Base-by-base conservation (phyloP, 106 monocot genomes). In the Dioscorea alata region DNA sequence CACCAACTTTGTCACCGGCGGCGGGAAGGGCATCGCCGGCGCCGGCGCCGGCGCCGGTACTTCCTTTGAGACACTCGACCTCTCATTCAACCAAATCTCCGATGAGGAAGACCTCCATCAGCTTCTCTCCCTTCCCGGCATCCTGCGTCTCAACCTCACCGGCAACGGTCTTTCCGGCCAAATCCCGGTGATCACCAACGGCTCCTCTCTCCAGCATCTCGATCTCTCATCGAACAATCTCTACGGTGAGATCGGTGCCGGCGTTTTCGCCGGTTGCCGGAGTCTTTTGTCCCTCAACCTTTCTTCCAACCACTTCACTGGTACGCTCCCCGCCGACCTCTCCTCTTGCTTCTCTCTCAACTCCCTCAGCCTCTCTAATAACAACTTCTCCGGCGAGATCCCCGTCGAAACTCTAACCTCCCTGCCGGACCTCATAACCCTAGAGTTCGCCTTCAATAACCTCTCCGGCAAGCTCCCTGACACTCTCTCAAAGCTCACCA, bases 371-470 rank as follows among this genome's bases (percentile, higher is more conserved):
- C 71, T 94, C 20, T 80, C 84, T 28, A 75, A 62, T 78, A 94
- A 94, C 63, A 82, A 77, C 68, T 78, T 94, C 69, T 82, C 90
- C 23, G 90, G 94, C n/a, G 80, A 80, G 60, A 25, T 85, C 48
- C 77, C 82, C 12, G 19, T 56, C 65, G 62, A 78, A 1, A 28
- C 74, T 51, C 61, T 84, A 20, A 4, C 78, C 17, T 48, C 67
- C 35, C 49, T 82, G 59, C 24, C 75, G 4, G 31, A 62, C 66
- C 78, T 89, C 48, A 80, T 48, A 33, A 49, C 15, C 17, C 54
- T 71, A 0, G 80, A 75, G 33, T 49, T 80, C 14, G 69, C 75
- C 17, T 90, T 81, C 67, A 90, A 90, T 56, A 62, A 83, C 53
- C 70, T 90, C 56, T 70, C 31, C 21, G 88, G 88, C 4, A 21